These are phyloP conservation scores for Phytophthora crassamura DNA, from an alignment of 352 stramenopile species.

Conservation along the genomic window DNA sequence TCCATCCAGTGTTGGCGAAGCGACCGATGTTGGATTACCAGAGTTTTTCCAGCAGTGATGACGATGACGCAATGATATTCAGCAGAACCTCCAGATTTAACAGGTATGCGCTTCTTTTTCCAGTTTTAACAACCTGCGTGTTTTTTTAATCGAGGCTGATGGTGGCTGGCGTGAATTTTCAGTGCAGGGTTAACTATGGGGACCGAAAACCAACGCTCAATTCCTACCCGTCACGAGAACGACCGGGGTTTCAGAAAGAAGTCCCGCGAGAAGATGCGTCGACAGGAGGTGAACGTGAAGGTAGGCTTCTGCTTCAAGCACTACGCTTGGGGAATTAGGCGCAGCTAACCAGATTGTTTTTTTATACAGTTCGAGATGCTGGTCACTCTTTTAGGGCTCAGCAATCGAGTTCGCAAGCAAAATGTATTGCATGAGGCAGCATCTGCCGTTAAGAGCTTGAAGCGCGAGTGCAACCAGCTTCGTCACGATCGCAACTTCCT, in stretches of 20 bases:
- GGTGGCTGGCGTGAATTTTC: no score
- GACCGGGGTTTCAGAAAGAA: conserved; percentile 69
- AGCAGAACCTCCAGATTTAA: conserved; percentile 30
- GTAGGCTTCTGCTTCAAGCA: conserved; percentile 20
- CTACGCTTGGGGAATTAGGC: neutral
- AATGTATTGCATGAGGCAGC: conserved; percentile 65
- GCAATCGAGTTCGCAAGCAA: conserved; percentile 64
- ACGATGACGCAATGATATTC: conserved; percentile 15
- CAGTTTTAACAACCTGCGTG: neutral
- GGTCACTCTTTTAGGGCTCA: conserved; percentile 55
- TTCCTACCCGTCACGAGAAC: conserved; percentile 37
- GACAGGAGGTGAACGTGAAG: conserved; percentile 75
- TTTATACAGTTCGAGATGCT: conserved; percentile 67
- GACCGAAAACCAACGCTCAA: no score
- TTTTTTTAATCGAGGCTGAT: no score
- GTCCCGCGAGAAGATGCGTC: conserved; percentile 72
- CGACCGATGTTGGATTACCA: conserved; percentile 13
- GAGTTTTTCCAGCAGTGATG: conserved; percentile 38
- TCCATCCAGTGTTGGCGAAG: conserved; percentile 7
- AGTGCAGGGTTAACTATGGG: conserved; percentile 42
- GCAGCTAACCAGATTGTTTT: neutral
- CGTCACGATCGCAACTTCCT: conserved; percentile 57
- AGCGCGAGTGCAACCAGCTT: conserved; percentile 59
- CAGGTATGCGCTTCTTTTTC: conserved; percentile 28
- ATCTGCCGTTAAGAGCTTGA: conserved; percentile 55